Percentiles rank a stretch among this genome's conserved stretches.
Conservation (phyloP, 148 eudicot species). For the Vaccinium vitisidaea region DNA sequence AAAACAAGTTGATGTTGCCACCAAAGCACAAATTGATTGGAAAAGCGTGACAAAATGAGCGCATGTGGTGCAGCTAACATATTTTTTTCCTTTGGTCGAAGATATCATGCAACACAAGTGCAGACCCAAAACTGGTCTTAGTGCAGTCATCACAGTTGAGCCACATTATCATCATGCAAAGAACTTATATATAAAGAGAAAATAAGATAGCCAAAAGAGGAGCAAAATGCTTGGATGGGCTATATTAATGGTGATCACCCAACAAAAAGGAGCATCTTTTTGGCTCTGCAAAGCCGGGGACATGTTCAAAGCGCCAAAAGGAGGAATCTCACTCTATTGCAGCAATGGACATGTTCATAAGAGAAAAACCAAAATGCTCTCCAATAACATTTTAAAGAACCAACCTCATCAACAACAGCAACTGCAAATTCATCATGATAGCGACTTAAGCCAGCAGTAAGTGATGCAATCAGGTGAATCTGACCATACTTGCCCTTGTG, state of each 20-base stretch:
- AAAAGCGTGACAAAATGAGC: not conserved
- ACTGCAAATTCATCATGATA: slow-evolving; percentile 96
- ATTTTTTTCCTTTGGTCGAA: not conserved
- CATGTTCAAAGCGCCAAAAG: not conserved
- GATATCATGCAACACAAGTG: not conserved
- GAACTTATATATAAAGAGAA: not conserved
- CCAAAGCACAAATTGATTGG: not conserved
- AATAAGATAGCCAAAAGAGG: not conserved
- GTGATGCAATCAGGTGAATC: slow-evolving; percentile 93
- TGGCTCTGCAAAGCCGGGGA: not conserved
- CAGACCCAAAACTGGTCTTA: not conserved
- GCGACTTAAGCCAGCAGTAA: slow-evolving; percentile 88
- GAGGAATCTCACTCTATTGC: not conserved
- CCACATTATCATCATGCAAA: not conserved
- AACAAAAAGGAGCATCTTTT: slow-evolving; percentile 9
- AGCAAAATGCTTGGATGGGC: not conserved
- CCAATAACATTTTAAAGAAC: slow-evolving; percentile 5
- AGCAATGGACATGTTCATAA: not conserved
- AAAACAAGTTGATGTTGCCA: not conserved
- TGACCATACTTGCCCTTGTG: slow-evolving; percentile 97
- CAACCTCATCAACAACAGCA: slow-evolving; percentile 96
- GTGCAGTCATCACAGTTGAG: not conserved
- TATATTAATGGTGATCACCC: not conserved
- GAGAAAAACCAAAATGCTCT: not conserved
- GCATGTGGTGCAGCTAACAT: not conserved